phyloP scores from a whole-genome alignment of 768 basidiomycete genomes.

The Podaxis sp. region DNA sequence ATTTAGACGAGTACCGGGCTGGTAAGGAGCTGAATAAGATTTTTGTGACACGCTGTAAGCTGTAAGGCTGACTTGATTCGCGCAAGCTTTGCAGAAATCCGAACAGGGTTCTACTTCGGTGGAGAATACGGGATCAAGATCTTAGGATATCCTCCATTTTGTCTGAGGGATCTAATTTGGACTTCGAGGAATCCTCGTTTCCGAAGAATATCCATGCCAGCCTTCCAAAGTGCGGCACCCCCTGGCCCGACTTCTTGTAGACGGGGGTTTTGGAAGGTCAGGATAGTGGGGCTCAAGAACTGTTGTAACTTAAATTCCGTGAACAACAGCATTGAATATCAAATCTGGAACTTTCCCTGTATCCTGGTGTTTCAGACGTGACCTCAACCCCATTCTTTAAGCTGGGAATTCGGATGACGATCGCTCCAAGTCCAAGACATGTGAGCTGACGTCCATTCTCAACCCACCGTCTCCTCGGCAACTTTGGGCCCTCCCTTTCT shows the following conservation, averaged over 20 bases:
- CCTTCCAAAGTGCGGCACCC: too few species aligned
- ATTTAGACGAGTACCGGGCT: conserved; percentile 31
- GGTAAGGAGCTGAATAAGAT: conserved; percentile 22
- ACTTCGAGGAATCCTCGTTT: not conserved
- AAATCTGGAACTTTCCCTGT: not conserved
- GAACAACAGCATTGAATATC: not conserved
- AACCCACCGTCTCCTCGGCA: not conserved
- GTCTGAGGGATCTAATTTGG: not conserved
- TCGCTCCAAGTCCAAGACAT: conserved; percentile 3
- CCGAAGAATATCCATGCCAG: not conserved
- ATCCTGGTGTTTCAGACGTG: conserved; percentile 5
- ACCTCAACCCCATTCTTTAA: not conserved
- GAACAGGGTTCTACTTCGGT: not conserved
- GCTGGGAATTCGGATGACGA: not conserved
- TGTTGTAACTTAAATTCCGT: not conserved
- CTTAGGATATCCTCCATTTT: not conserved
- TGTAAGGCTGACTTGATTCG: not conserved
- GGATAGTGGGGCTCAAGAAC: not conserved
- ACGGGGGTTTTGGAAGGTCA: too few species aligned
- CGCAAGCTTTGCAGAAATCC: not conserved
- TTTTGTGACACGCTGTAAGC: not conserved
- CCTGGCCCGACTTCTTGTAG: too few species aligned
- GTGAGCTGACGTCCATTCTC: not conserved
- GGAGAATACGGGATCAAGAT: not conserved
- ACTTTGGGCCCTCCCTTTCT: not conserved